Evolutionary conservation across 257 asterid genomes (phyloP), one percentile per base, ranked within the genome.

Genomic region (Solanum okadae): DNA sequence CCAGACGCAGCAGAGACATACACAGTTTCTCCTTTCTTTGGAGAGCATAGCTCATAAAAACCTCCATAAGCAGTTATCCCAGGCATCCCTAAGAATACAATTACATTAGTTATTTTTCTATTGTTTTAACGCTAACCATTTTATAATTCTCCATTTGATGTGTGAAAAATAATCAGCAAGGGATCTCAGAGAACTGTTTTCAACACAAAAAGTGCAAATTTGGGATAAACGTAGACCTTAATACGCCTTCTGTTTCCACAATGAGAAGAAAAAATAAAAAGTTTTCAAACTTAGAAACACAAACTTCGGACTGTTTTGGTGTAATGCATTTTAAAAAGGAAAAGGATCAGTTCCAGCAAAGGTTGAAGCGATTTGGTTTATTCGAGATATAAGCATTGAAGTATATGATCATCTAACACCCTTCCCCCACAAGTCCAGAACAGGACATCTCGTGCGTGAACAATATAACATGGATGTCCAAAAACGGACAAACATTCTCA

Each of bases 11-110:
- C 85, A 1, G 91, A 89, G 6, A 89, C 63, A 29, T 33, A 89
- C 5, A 89, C 91, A 31, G 65, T 63, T 15, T 89, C 91, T 8
- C 87, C 91, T n/a, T 89, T 81, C 79, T 87, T 86, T n/a, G 91
- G 89, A 1, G 79, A 37, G 63, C 88, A 87, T 5, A 89, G 44
- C 79, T 87, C 91, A 83, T 52, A 81, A 33, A 89, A 86, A 33
- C 91, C 91, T n/a, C 34, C 91, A 86, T 89, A 86, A 10, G 91
- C 89, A 14, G 91, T 86, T 81, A 86, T 22, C 34, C 91, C 91
- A 8, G 91, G 85, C 91, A 86, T 70, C 11, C 88, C 90, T 89
- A 46, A 10, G 6, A 13, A 71, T 1, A 46, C 77, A 85, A 85
- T 71, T 52, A 29, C 44, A 31, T 38, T 65, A 13, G 20, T 71